phyloP scores from a whole-genome alignment of 306 rosid genomes.

The Prunus dulcis region DNA sequence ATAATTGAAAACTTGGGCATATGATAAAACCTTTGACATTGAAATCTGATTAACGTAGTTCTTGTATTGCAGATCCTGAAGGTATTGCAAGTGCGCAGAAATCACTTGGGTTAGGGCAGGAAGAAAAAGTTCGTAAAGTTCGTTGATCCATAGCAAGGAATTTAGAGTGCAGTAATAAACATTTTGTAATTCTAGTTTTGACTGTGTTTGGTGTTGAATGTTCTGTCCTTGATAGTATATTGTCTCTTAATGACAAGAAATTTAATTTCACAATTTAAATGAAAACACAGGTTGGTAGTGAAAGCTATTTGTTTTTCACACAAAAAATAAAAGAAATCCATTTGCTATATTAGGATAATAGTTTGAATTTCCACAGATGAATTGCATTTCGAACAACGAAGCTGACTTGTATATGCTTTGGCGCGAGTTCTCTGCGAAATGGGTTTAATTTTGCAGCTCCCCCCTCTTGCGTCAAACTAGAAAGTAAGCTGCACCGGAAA shows the following conservation, averaged over 20 bases:
- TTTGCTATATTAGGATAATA: background rate
- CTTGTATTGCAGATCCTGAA: slow-evolving; percentile 71
- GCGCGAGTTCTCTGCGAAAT: no score
- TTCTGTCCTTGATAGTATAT: background rate
- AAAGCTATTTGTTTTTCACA: background rate
- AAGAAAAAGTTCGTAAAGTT: slow-evolving; percentile 71
- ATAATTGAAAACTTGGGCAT: slow-evolving; percentile 3
- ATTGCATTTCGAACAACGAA: no score
- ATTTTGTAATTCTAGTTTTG: background rate
- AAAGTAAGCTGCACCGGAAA: no score
- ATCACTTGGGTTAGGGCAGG: slow-evolving; percentile 86
- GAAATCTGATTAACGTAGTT: slow-evolving; percentile 5
- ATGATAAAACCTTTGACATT: background rate
- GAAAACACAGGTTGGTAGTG: background rate
- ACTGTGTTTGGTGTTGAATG: background rate
- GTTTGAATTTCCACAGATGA: background rate
- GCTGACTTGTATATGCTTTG: no score
- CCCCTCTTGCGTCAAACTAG: no score
- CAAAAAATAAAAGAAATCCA: no score
- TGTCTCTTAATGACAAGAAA: background rate
- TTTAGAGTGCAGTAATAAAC: background rate
- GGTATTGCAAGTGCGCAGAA: slow-evolving; percentile 91
- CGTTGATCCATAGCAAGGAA: slow-evolving; percentile 35
- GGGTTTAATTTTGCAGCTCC: no score
- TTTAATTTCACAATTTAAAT: background rate